Base-by-base conservation (phyloP, 345 rosid genomes). In the Pugionium dolabratum region DNA sequence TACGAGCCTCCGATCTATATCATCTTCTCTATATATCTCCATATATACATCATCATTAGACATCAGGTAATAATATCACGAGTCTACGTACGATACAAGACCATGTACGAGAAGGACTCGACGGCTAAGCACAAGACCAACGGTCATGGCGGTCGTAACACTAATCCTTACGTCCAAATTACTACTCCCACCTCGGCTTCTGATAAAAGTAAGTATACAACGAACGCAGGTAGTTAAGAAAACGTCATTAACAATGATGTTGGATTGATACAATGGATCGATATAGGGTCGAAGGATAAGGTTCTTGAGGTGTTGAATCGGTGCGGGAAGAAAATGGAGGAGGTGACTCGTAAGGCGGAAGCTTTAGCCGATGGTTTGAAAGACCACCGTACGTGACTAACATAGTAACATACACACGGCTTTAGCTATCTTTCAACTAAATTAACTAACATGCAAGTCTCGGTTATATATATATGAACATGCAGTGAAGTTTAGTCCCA, bases 401-500 rank as follows among this genome's bases (percentile, higher is more conserved):
- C 9, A 44, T 27, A 45, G 28, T 4, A 3, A 45, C 49, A 18
- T 6, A 45, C 4, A 25, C 41, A 37, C 18, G 18, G 18, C 18
- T 18, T 18, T 18, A 18, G 18, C 18, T 18, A 18, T 18, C 18
- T 18, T 18, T 18, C 18, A 18, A 18, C 18, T 18, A 18, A 18
- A 18, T 18, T 18, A 18, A 18, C 18, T 18, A 18, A 18, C 18
- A 18, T 18, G 18, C 18, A 18, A 18, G 18, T 18, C 18, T 18
- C 18, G 18, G 18, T 18, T 37, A 37, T 37, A 37, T 37, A 37
- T 37, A 37, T 37, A 37, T 37, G 59, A 26, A 10, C 68, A 41
- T 51, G 7, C 79, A 92, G 98, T 89, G 50, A 87, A 71, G 80
- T 76, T 80, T 28, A 84, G 82, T 62, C 83, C 95, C 4, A 87